Conservation (phyloP, 2,329 filamentous ascomycete genomes). For the Penicillium janthinellum region DNA sequence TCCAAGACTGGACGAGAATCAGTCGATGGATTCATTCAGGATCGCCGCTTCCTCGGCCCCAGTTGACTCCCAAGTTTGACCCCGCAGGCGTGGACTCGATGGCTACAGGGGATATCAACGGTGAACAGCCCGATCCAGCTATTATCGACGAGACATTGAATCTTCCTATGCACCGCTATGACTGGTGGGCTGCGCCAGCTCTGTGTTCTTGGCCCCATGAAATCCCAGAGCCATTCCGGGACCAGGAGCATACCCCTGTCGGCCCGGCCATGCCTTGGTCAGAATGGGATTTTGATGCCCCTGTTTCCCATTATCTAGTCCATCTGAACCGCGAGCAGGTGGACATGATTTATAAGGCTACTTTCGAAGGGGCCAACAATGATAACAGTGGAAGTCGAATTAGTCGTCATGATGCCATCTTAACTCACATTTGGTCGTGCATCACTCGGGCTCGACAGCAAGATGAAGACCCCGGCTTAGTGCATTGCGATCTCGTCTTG, state of each 20-base stretch:
- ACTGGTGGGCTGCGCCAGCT: conserved; percentile 48
- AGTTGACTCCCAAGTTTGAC: conserved; percentile 41
- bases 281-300: conserved; percentile 44
- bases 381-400: conserved; percentile 23
- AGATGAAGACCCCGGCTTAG: conserved; percentile 5
- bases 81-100: conserved; percentile 43
- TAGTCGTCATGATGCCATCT: conserved; percentile 49
- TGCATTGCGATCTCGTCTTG: conserved; percentile 17
- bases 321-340: conserved; percentile 44
- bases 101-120: conserved; percentile 30
- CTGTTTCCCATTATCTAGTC: conserved; percentile 38
- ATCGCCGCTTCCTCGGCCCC: neutral
- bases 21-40: conserved; percentile 13
- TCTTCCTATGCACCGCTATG: conserved; percentile 51
- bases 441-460: conserved; percentile 47
- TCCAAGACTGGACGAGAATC: conserved; percentile 17
- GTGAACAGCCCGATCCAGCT: conserved; percentile 26
- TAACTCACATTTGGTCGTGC: conserved; percentile 51
- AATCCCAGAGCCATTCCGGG: conserved; percentile 14
- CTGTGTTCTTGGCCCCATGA: conserved; percentile 12
- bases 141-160: conserved; percentile 25
- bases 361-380: conserved; percentile 8
- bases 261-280: conserved; percentile 43
- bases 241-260: conserved; percentile 32
- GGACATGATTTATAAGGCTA: conserved; percentile 34